phyloP scores from a whole-genome alignment of 495 filamentous ascomycete genomes.

The Venustampulla echinocandica region DNA sequence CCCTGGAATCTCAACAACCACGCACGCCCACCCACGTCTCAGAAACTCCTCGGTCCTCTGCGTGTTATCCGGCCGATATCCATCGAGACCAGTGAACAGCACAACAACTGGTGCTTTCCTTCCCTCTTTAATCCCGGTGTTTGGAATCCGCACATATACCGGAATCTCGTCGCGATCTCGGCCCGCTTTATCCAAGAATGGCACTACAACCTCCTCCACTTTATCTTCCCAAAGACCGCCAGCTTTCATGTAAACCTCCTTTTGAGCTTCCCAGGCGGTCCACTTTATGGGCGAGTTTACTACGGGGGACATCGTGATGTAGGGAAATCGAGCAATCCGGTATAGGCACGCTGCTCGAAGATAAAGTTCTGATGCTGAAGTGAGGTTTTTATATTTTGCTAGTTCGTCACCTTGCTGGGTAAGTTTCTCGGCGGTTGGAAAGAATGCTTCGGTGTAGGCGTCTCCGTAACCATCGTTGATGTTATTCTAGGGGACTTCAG shows the following conservation, averaged over 20 bases:
- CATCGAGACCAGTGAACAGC: slow-evolving; percentile 69
- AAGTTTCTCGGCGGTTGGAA: slow-evolving; percentile 48
- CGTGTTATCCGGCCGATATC: slow-evolving; percentile 73
- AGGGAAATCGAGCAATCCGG: slow-evolving; percentile 69
- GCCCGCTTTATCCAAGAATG: slow-evolving; percentile 41
- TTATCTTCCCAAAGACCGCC: slow-evolving; percentile 44
- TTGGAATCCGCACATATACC: slow-evolving; percentile 54
- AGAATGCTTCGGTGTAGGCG: slow-evolving; percentile 55
- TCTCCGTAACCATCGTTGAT: slow-evolving; percentile 56
- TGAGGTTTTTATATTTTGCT: slow-evolving; percentile 32
- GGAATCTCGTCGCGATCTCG: slow-evolving; percentile 52
- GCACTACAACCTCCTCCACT: slow-evolving; percentile 51
- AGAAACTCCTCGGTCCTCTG: slow-evolving; percentile 55
- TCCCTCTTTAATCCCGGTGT: not conserved
- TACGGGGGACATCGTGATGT: slow-evolving; percentile 40
- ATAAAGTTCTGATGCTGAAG: slow-evolving; percentile 49
- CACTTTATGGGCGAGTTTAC: slow-evolving; percentile 41
- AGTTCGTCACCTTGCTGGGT: slow-evolving; percentile 35
- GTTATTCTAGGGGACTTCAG: slow-evolving; percentile 30
- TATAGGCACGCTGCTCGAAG: slow-evolving; percentile 63
- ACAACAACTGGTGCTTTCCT: slow-evolving; percentile 50
- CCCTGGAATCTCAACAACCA: slow-evolving; percentile 69
- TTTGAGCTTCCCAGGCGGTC: slow-evolving; percentile 58
- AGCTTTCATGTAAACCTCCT: slow-evolving; percentile 53
- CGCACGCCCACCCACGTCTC: slow-evolving; percentile 35